A percentile compares a stretch with the other conserved stretches of the same genome.
Evolutionary conservation across 352 stramenopile species (phyloP).

Genomic region (Phytophthora tentaculata): DNA sequence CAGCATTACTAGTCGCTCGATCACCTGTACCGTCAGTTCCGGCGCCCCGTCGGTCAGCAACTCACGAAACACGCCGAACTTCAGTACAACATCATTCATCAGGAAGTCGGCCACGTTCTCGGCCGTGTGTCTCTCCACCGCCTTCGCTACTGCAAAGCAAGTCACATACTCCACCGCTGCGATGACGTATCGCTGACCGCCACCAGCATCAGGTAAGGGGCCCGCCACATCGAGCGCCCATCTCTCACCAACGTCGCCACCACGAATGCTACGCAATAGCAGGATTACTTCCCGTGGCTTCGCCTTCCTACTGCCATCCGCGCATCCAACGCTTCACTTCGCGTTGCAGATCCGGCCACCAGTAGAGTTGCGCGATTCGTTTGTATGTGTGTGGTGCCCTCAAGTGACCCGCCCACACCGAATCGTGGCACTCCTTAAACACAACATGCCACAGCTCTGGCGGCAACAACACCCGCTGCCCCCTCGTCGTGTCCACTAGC

Average conservation of each 20-base stretch:
- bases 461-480: neutral
- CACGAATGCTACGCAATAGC: neutral
- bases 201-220: neutral
- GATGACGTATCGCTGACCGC: neutral
- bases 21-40: neutral
- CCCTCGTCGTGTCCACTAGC: neutral
- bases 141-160: neutral
- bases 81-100: neutral
- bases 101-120: neutral
- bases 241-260: neutral
- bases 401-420: neutral
- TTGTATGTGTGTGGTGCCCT: neutral
- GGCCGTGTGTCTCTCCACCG: neutral
- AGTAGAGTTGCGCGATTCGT: neutral
- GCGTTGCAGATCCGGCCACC: neutral
- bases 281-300: neutral
- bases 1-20: neutral
- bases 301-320: neutral
- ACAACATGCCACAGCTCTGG: neutral
- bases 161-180: neutral
- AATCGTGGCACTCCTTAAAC: neutral
- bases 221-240: neutral
- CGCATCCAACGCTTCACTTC: neutral
- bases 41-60: neutral
- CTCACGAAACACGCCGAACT: neutral